These are phyloP conservation scores for Penicillium parvum DNA, from an alignment of 495 filamentous ascomycete species.

Conservation along the genomic window DNA sequence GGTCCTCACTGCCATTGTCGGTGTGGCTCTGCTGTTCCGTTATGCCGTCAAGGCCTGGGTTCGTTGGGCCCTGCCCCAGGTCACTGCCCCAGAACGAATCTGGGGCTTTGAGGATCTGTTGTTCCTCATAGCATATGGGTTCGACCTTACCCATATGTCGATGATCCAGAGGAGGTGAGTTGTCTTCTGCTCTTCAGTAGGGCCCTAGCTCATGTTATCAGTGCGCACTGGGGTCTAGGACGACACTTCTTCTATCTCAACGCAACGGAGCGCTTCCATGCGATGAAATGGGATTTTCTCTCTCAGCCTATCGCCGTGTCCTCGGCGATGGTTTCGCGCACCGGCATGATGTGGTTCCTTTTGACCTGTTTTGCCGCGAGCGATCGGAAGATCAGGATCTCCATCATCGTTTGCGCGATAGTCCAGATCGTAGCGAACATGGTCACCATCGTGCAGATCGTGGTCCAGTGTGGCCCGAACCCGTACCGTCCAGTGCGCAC, in stretches of 20 bases:
- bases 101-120: conserved; percentile 37
- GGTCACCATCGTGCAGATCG: conserved; percentile 33
- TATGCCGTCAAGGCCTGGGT: conserved; percentile 34
- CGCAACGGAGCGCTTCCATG: conserved; percentile 11
- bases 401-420: conserved; percentile 29
- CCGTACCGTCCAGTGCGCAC: conserved; percentile 29
- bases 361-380: conserved; percentile 33
- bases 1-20: conserved; percentile 30
- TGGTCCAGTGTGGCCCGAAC: conserved; percentile 37
- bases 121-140: conserved; percentile 26
- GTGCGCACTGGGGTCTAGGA: conserved; percentile 31
- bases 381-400: conserved; percentile 24
- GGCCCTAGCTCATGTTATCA: background rate
- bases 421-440: conserved; percentile 32
- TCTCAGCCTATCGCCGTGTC: conserved; percentile 40
- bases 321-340: conserved; percentile 41
- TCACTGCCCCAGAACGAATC: conserved; percentile 28
- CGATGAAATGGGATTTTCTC: conserved; percentile 32
- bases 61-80: conserved; percentile 31
- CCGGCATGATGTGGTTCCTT: conserved; percentile 40
- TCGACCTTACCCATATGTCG: conserved; percentile 32
- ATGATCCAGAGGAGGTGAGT: conserved; percentile 30
- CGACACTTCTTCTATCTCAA: conserved; percentile 29
- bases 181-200: background rate
- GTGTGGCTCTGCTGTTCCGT: conserved; percentile 27